phyloP scores from a whole-genome alignment of 768 basidiomycete genomes.

The Rhodocollybia butyracea region DNA sequence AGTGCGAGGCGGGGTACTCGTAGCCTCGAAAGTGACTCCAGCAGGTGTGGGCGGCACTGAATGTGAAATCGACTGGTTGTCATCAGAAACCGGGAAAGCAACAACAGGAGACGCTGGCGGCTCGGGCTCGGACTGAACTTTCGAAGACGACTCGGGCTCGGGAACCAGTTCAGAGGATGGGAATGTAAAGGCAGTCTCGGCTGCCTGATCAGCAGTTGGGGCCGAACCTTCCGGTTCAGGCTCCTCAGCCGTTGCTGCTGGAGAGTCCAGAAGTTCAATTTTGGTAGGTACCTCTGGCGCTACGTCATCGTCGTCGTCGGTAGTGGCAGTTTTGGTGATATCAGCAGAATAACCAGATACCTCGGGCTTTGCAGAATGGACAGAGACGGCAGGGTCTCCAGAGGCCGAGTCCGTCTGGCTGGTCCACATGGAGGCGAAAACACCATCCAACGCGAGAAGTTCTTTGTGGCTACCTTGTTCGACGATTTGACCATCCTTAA shows the following conservation, averaged over 20 bases:
- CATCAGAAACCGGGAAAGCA: constrained; percentile 33
- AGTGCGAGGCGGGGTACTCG: constrained; percentile 58
- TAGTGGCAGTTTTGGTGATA: too few species aligned
- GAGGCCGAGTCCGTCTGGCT: constrained; percentile 73
- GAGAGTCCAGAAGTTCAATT: background rate
- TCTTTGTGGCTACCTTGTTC: constrained; percentile 83
- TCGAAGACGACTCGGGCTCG: constrained; percentile 14
- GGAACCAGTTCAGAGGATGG: constrained; percentile 20
- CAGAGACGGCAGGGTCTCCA: constrained; percentile 44
- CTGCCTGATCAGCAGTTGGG: constrained; percentile 19
- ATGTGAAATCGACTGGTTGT: constrained; percentile 17
- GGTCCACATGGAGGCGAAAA: constrained; percentile 88
- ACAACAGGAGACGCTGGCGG: constrained; percentile 21
- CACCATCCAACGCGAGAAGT: constrained; percentile 64
- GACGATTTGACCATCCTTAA: constrained; percentile 85
- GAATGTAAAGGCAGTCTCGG: constrained; percentile 14
- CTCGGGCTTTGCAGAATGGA: constrained; percentile 29
- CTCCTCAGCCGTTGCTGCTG: constrained; percentile 5
- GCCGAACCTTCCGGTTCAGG: constrained; percentile 11
- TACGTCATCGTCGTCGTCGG: constrained; percentile 4
- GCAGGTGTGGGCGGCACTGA: constrained; percentile 22
- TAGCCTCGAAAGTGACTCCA: constrained; percentile 67
- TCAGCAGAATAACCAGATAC: constrained; percentile 45
- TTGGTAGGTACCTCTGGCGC: background rate
- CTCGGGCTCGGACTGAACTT: constrained; percentile 10